Evolutionary conservation across 2,329 filamentous ascomycete species (phyloP), one percentile per base, ranked within the genome.

Genomic region (Trichoderma sp.): DNA sequence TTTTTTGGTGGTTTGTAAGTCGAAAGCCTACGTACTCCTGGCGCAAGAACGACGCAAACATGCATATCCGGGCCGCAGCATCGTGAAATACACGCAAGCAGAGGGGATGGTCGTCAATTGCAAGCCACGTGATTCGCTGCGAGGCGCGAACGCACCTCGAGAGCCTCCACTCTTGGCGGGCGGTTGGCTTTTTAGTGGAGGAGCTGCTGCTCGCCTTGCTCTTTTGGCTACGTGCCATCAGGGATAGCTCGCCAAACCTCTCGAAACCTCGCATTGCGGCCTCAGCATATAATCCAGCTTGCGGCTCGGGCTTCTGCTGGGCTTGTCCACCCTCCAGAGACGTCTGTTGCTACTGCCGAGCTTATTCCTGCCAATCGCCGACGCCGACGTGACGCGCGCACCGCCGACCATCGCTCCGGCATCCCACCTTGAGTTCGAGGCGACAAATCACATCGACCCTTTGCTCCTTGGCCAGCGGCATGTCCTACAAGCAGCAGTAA

Each of bases 91-190:
- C 43, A 51, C 68, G 66, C 58, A 47, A 58, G 56, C 47, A 36
- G 68, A 63, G 58, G 66, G 34, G 43, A 63, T 71, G 36, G 34
- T 56, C 60, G 60, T 66, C 51, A 24, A 71, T 64, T 71, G 6
- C 61, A 26, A 47, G 69, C 69, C 69, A 71, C 69, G 63, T 73
- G 51, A 58, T 72, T 70, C 67, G 74, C 68, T 61, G 53, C 14
- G 15, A 85, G 92, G 75, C 88, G 92, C 77, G 21, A 69, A 56
- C 53, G 39, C 64, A 21, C 36, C 39, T 53, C 15, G 56, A 64
- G 11, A 58, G 61, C 58, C 68, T 71, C 61, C 68, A 71, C 68
- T 58, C 60, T 63, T 68, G 53, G 70, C 56, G 56, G 70, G 63
- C 34, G 53, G 70, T 34, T 68, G 53, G 70, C 56, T 39, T 69